phyloP scores from a whole-genome alignment of 805 yeast species.

The Kuraishia hungarica region DNA sequence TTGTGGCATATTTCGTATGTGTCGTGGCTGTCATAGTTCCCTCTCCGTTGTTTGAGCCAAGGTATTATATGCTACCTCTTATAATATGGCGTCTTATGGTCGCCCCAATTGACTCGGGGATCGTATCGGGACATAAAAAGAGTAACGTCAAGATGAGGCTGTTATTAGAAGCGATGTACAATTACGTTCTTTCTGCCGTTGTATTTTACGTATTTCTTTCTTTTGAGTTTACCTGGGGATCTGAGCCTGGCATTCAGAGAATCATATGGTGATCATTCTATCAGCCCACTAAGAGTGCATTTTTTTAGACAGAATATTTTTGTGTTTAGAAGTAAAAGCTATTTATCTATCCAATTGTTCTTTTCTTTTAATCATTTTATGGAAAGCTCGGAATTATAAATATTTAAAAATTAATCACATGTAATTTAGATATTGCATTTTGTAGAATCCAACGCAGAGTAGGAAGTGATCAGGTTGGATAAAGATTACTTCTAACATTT shows the following conservation, averaged over 20 bases:
- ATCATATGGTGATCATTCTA: conserved; percentile 67
- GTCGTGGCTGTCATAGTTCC: conserved; percentile 63
- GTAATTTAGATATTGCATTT: too few relatives aligned
- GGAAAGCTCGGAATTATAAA: too few relatives aligned
- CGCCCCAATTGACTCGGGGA: conserved; percentile 23
- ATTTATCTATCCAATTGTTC: too few relatives aligned
- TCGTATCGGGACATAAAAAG: conserved; percentile 3
- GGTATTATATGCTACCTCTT: conserved; percentile 83
- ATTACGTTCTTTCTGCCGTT: conserved; percentile 41
- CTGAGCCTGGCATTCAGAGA: conserved; percentile 58
- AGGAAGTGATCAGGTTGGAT: too few relatives aligned
- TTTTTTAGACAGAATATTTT: neutral
- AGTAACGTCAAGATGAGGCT: conserved; percentile 26
- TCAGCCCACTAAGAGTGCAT: neutral
- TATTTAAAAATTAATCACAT: too few relatives aligned
- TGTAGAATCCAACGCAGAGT: too few relatives aligned
- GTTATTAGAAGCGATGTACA: conserved; percentile 54
- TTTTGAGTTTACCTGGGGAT: conserved; percentile 61
- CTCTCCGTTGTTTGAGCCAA: conserved; percentile 88
- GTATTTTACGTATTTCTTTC: conserved; percentile 49
- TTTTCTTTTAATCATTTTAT: too few relatives aligned
- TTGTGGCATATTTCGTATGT: conserved; percentile 43
- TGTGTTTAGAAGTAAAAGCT: too few relatives aligned
- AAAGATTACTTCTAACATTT: too few relatives aligned
- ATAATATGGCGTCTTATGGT: conserved; percentile 62